phyloP scores from a whole-genome alignment of 148 eudicot genomes.

The Spergularia bocconei region DNA sequence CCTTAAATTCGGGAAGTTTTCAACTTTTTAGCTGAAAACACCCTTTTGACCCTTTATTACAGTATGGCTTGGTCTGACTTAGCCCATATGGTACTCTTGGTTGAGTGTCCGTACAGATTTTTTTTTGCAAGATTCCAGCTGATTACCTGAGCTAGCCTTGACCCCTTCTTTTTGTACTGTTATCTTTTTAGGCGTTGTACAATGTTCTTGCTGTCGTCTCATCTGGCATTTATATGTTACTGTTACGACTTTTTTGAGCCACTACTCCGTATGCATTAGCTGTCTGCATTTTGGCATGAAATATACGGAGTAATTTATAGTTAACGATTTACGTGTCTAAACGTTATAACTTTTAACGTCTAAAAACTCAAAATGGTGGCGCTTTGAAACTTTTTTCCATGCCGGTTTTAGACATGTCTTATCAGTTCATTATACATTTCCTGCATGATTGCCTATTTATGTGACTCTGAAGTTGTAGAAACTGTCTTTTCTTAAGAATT shows the following conservation, averaged over 20 bases:
- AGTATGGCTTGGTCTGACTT: neutral
- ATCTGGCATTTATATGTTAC: neutral
- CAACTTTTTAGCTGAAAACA: neutral
- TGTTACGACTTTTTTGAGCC: neutral
- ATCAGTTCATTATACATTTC: neutral
- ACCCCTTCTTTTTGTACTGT: neutral
- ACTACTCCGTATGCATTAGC: neutral
- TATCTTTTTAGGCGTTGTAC: neutral
- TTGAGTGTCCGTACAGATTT: constrained; percentile 22
- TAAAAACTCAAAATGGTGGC: too few species aligned
- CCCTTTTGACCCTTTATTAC: neutral
- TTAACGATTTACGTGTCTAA: neutral
- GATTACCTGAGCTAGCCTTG: neutral
- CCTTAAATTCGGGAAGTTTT: constrained; percentile 17
- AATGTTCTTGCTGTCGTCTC: neutral
- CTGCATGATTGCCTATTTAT: neutral
- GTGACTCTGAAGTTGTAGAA: too few species aligned
- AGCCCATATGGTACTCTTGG: neutral
- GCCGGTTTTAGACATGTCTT: too few species aligned
- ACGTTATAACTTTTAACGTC: too few species aligned
- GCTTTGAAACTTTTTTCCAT: too few species aligned
- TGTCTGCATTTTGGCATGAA: neutral
- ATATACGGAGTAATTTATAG: neutral
- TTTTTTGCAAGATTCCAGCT: constrained; percentile 25
- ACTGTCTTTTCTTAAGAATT: too few species aligned